Evolutionary conservation across 1,284 basidiomycete species (phyloP), one percentile per base, ranked within the genome.

Genomic region (Cryptococcus jaspeensis): DNA sequence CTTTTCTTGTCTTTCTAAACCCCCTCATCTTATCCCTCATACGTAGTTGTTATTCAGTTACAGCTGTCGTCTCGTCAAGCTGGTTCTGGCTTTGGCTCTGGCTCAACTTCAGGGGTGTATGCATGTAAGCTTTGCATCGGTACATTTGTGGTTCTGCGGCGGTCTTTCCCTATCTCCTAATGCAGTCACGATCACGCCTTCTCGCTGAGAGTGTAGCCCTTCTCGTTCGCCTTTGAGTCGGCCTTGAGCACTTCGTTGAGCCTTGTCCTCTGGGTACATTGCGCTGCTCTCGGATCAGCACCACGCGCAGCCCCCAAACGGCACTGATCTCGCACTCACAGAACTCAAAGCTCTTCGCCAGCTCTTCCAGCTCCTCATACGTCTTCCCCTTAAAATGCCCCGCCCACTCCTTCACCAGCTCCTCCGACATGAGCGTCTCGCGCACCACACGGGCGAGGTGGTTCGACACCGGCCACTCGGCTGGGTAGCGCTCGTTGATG

Each of bases 371-470:
- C 72, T 87, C 82, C n/a, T 72, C 76, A 64, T 80, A 73, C 42
- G 67, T 78, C 76, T 85, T 80, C 3, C 82, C 85, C 18, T 75
- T 72, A 71, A 88, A 86, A 63, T 83, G 80, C 53, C 83, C 82
- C 0, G 86, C 86, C 82, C 84, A 88, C 66, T 87, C 85, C 56
- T 78, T 76, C 36, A 84, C 81, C 63, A 88, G 74, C 66, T 83
- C 85, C 71, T 88, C 73, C 56, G 82, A 81, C 4, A 88, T 75
- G 25, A 88, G 76, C 46, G 85, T 85, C 64, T 84, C 83, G 49
- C 85, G 79, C n/a, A 83, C 76, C 41, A 86, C 73, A 38, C 84
- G 80, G 1, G 80, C 81, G 32, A 85, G 77, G 39, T 70, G 66
- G 5, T 52, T 50, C 9, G 52, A 47, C 13, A 61, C 52, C 5